Evolutionary conservation across 805 yeast species (phyloP), one percentile per base, ranked within the genome.

Genomic region (Zygotorulaspora chibaensis): DNA sequence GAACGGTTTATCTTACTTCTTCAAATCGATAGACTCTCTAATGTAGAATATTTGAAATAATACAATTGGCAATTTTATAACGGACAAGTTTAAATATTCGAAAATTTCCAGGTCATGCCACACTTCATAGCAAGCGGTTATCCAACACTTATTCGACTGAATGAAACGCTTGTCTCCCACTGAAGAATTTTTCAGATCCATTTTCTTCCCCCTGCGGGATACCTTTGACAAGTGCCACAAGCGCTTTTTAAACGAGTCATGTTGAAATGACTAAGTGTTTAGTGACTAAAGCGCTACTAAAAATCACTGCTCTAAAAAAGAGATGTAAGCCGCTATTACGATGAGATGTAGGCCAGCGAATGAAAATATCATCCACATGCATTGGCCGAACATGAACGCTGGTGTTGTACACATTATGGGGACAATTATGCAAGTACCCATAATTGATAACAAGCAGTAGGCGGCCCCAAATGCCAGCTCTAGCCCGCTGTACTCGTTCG

Each of bases 161-260:
- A 20, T 20, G 25, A 20, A 20, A 20, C 25, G 7, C 7, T 20
- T 7, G 25, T 20, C 25, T 20, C 25, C 25, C 25, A 20, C 25
- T 20, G 25, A 20, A 20, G 25, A 20, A 20, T 20, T 20, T 20
- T 20, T 20, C 25, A 20, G 25, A 20, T 20, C 25, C 25, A 20
- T 20, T 20, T 20, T 20, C 25, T 20, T 20, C 25, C 7, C 7
- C 7, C 25, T 20, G 25, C 25, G 25, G 4, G 25, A 20, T 20
- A 20, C 25, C 25, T 20, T 20, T n/a, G n/a, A 20, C 25, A 4
- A 20, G 25, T 20, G 25, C 25, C 25, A 20, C 25, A 20, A 20
- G 25, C 25, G 25, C 25, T 20, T n/a, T 35, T 20, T 17, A 2
- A 15, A 25, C 16, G 48, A 45, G 48, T 45, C 48, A 33, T 27